Evolutionary conservation across 768 basidiomycete species (phyloP).

Genomic region (Mycena vulgaris): DNA sequence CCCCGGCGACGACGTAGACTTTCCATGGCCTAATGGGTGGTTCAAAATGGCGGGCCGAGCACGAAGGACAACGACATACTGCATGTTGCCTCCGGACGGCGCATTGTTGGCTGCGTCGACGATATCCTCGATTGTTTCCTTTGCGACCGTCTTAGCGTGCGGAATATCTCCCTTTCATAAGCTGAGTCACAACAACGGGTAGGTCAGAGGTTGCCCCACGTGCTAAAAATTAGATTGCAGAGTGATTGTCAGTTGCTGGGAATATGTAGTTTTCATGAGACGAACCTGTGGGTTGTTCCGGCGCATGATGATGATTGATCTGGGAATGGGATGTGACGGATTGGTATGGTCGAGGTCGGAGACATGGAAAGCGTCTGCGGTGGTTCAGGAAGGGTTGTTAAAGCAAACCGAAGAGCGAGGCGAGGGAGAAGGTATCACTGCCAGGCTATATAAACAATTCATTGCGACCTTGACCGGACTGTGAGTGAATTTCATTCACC

Average conservation of each 20-base stretch:
- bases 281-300: too few species aligned
- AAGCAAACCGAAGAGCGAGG: too few species aligned
- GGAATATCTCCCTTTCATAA: slow-evolving; percentile 35
- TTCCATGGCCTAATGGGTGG: slow-evolving; percentile 33
- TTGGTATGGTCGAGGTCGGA: background rate
- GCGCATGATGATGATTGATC: background rate
- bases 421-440: background rate
- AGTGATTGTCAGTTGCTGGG: background rate
- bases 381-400: too few species aligned
- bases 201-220: too few species aligned
- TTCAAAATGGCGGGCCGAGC: background rate
- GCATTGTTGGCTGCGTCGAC: slow-evolving; percentile 33
- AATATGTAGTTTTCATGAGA: too few species aligned
- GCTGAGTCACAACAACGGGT: background rate
- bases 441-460: too few species aligned
- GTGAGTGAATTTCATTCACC: too few species aligned
- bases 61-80: slow-evolving; percentile 23
- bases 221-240: too few species aligned
- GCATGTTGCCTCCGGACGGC: slow-evolving; percentile 37
- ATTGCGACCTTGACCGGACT: too few species aligned
- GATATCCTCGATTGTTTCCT: slow-evolving; percentile 29
- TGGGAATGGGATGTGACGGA: background rate
- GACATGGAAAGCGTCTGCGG: background rate
- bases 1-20: slow-evolving; percentile 33
- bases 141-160: slow-evolving; percentile 30